These are phyloP conservation scores for Eutypella sp. DNA, from an alignment of 2,329 filamentous ascomycete species.

Conservation along the genomic window DNA sequence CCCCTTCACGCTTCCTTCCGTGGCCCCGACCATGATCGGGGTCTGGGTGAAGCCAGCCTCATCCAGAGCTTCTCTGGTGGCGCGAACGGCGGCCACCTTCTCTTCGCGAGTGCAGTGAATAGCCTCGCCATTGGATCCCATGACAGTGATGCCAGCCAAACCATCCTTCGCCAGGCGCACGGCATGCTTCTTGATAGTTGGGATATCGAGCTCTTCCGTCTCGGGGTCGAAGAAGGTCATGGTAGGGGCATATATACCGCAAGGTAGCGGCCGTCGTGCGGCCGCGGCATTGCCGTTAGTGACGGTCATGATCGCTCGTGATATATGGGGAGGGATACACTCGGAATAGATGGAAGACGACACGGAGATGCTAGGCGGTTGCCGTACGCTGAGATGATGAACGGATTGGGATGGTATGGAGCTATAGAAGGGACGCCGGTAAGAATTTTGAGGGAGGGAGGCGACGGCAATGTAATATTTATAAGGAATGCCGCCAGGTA, in stretches of 20 bases:
- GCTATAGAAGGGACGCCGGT: conserved; percentile 11
- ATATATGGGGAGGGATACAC: conserved; percentile 2
- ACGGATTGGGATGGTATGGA: conserved; percentile 3
- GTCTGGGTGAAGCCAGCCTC: conserved; percentile 69
- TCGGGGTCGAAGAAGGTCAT: conserved; percentile 86
- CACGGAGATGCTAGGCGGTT: conserved; percentile 3
- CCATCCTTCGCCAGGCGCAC: conserved; percentile 72
- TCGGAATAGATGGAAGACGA: conserved; percentile 2
- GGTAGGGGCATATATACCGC: conserved; percentile 82
- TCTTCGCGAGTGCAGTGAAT: conserved; percentile 77
- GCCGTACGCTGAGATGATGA: conserved; percentile 10
- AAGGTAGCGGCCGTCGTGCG: conserved; percentile 57
- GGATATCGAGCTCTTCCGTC: conserved; percentile 79
- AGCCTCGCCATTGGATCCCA: conserved; percentile 89
- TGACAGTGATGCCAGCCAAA: conserved; percentile 75
- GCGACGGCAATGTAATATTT: conserved; percentile 22
- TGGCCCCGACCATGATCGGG: conserved; percentile 79
- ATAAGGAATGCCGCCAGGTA: conserved; percentile 20
- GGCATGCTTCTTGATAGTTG: conserved; percentile 74
- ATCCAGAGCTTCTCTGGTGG: conserved; percentile 77
- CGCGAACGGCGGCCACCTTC: conserved; percentile 67
- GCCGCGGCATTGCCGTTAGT: conserved; percentile 26
- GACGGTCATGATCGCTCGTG: conserved; percentile 28
- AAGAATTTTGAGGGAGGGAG: conserved; percentile 6
- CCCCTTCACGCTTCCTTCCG: conserved; percentile 74